phyloP scores from a whole-genome alignment of 2,329 filamentous ascomycete genomes.

The Talaromyces islandicus region DNA sequence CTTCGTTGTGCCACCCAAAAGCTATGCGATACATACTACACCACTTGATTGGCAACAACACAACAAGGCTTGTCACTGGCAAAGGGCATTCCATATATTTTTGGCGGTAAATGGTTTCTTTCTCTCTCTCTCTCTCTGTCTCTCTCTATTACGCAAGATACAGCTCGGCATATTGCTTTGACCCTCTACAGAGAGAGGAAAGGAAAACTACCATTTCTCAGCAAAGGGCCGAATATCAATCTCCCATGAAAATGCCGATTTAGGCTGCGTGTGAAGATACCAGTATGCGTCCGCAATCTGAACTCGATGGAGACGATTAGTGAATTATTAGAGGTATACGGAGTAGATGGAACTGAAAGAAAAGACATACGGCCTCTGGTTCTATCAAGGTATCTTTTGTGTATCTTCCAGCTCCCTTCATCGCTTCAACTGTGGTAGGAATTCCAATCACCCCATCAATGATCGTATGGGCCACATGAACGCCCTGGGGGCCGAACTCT shows the following conservation, averaged over 20 bases:
- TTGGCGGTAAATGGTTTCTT: too few relatives aligned
- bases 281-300: slow-evolving; percentile 53
- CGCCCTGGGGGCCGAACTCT: slow-evolving; percentile 51
- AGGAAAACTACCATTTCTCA: slow-evolving; percentile 15
- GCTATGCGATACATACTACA: too few relatives aligned
- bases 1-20: too few relatives aligned
- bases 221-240: slow-evolving; percentile 41
- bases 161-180: too few relatives aligned
- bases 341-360: not conserved
- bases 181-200: too few relatives aligned
- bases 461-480: slow-evolving; percentile 52
- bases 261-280: slow-evolving; percentile 49
- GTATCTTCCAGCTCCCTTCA: slow-evolving; percentile 1
- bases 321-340: slow-evolving; percentile 6
- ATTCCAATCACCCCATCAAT: slow-evolving; percentile 54
- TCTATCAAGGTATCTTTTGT: not conserved
- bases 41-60: too few relatives aligned
- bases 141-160: too few relatives aligned
- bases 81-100: too few relatives aligned
- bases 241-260: slow-evolving; percentile 49
- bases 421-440: slow-evolving; percentile 40
- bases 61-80: too few relatives aligned
- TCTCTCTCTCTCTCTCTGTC: too few relatives aligned
- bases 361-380: not conserved
- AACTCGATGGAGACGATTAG: not conserved